phyloP scores from a whole-genome alignment of 208 protist species.

The Acanthamoeba royreba region DNA sequence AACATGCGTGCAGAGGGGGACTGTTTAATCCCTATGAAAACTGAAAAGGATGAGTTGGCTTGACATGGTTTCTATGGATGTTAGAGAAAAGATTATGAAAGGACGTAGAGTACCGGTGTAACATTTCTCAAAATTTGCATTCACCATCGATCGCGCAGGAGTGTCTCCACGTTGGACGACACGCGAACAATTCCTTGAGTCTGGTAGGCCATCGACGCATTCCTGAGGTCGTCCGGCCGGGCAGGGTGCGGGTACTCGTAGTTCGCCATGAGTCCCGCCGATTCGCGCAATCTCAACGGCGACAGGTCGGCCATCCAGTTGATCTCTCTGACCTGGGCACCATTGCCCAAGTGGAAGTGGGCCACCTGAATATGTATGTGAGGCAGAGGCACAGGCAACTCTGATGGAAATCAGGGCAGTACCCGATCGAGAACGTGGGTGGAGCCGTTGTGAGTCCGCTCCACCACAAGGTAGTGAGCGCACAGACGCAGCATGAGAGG shows the following conservation, averaged over 20 bases:
- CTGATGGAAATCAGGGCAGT: neutral
- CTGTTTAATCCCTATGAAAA: too few species aligned
- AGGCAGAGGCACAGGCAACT: neutral
- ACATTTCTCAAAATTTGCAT: too few species aligned
- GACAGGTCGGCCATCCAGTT: conserved; percentile 55
- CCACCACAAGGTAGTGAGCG: neutral
- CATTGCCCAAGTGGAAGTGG: conserved; percentile 61
- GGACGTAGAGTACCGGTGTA: too few species aligned
- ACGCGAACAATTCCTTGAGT: neutral
- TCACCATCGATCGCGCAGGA: neutral
- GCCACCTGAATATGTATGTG: neutral
- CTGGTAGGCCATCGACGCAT: neutral
- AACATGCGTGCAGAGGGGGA: too few species aligned
- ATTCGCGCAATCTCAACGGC: neutral
- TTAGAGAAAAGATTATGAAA: too few species aligned
- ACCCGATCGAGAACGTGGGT: neutral
- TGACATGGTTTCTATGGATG: too few species aligned
- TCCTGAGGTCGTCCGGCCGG: neutral
- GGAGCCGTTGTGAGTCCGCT: neutral
- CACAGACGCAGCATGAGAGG: neutral
- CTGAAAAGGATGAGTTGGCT: too few species aligned
- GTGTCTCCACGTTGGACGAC: neutral
- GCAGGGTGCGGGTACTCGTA: conserved; percentile 22
- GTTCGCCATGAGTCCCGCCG: conserved; percentile 60
- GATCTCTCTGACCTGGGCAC: conserved; percentile 27